A percentile compares a stretch with the other conserved stretches of the same genome.
Evolutionary conservation across 2,329 filamentous ascomycete species (phyloP).

Genomic region (Sclerotinia subarctica): DNA sequence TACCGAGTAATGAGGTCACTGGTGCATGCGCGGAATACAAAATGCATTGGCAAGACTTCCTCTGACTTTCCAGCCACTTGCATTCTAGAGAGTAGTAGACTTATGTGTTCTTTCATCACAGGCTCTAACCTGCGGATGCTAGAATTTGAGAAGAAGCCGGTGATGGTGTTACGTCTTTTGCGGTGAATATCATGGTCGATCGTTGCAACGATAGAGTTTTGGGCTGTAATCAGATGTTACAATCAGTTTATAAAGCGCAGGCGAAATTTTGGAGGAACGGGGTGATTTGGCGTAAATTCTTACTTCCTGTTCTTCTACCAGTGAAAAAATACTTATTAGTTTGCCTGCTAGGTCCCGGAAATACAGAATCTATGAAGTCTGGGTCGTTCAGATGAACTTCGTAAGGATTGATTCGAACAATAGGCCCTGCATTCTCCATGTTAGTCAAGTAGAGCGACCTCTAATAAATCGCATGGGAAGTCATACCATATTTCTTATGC

Average conservation of each 20-base stretch:
- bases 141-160: background rate
- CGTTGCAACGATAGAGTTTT: conserved; percentile 22
- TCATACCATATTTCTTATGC: background rate
- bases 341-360: background rate
- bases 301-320: conserved; percentile 2
- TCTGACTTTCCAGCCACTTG: background rate
- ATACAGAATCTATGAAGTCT: background rate
- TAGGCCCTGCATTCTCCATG: background rate
- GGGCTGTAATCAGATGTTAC: background rate
- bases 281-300: background rate
- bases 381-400: background rate
- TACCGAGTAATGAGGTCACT: conserved; percentile 1
- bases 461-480: background rate
- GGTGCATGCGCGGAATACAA: background rate
- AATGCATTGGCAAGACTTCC: background rate
- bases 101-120: background rate
- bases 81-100: background rate
- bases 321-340: background rate
- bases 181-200: background rate
- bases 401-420: background rate
- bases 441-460: background rate
- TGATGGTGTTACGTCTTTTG: background rate
- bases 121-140: background rate
- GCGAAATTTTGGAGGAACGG: background rate
- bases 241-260: background rate